phyloP scores from a whole-genome alignment of 2,329 filamentous ascomycete genomes.

The Alternaria ventricosa region DNA sequence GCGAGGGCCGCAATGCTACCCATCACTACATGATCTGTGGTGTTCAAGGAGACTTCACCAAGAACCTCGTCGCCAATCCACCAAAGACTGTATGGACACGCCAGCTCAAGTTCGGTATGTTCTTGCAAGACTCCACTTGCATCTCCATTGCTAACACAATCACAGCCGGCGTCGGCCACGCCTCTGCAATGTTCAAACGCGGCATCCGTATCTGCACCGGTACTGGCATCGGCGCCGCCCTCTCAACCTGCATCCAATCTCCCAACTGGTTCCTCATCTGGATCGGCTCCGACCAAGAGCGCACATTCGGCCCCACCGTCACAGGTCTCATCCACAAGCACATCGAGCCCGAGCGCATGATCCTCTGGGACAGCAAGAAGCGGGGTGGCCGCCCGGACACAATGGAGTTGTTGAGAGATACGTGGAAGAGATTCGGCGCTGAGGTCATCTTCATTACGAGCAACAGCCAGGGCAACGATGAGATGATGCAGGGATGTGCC shows the following conservation, averaged over 20 bases:
- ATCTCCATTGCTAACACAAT: slow-evolving; percentile 14
- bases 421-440: slow-evolving; percentile 41
- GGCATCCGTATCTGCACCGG: slow-evolving; percentile 47
- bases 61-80: slow-evolving; percentile 39
- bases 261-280: slow-evolving; percentile 48
- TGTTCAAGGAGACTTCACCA: slow-evolving; percentile 48
- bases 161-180: slow-evolving; percentile 43
- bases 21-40: slow-evolving; percentile 48
- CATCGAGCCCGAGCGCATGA: slow-evolving; percentile 47
- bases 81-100: slow-evolving; percentile 45
- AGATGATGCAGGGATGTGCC: slow-evolving; percentile 47
- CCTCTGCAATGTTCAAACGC: slow-evolving; percentile 46
- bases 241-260: slow-evolving; percentile 45
- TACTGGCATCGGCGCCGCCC: slow-evolving; percentile 44
- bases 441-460: slow-evolving; percentile 48
- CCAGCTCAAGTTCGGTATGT: slow-evolving; percentile 45
- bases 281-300: slow-evolving; percentile 47
- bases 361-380: slow-evolving; percentile 47
- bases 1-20: slow-evolving; percentile 36
- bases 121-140: too few relatives aligned
- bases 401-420: slow-evolving; percentile 42
- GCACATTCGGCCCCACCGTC: slow-evolving; percentile 45
- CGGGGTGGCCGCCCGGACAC: slow-evolving; percentile 42
- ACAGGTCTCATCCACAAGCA: slow-evolving; percentile 39
- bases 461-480: slow-evolving; percentile 46